phyloP scores from a whole-genome alignment of 139 green algal species.

The Pseudopediastrum boryanum region DNA sequence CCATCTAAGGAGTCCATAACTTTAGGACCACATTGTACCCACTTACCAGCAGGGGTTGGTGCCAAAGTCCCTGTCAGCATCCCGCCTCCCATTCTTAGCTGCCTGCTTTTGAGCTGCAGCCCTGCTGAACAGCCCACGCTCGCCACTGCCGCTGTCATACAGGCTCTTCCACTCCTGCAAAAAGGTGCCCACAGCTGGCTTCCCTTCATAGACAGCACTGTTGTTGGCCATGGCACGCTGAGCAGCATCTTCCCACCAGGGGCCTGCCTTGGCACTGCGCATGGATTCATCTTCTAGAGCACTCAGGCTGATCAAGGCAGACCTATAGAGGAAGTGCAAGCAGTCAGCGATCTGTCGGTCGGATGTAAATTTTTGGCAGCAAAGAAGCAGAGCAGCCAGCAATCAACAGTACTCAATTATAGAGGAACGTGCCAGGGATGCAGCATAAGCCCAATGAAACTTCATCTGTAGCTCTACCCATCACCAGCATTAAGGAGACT shows the following conservation, averaged over 20 bases:
- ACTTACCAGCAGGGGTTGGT: conserved; percentile 54
- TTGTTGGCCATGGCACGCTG: conserved; percentile 55
- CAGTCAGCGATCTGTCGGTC: too few species aligned
- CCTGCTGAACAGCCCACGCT: conserved; percentile 54
- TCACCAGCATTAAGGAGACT: too few species aligned
- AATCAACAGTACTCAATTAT: too few species aligned
- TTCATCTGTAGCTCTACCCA: too few species aligned
- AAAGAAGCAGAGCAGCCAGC: too few species aligned
- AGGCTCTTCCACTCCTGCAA: conserved; percentile 49
- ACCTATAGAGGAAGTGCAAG: too few species aligned
- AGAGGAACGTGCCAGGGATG: too few species aligned
- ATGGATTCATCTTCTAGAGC: conserved; percentile 35
- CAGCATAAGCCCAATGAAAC: too few species aligned
- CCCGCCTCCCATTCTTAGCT: conserved; percentile 19
- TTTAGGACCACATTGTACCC: not conserved
- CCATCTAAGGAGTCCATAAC: not conserved
- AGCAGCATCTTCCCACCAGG: conserved; percentile 46
- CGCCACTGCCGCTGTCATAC: conserved; percentile 46
- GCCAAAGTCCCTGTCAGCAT: conserved; percentile 37
- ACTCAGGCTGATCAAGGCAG: conserved; percentile 48
- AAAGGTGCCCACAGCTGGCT: conserved; percentile 31
- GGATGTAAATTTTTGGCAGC: too few species aligned
- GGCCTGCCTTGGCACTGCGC: conserved; percentile 45
- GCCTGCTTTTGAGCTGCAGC: conserved; percentile 36
- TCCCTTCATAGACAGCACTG: conserved; percentile 44